Conservation (phyloP, 495 filamentous ascomycete species). For the Xylona heveae region DNA sequence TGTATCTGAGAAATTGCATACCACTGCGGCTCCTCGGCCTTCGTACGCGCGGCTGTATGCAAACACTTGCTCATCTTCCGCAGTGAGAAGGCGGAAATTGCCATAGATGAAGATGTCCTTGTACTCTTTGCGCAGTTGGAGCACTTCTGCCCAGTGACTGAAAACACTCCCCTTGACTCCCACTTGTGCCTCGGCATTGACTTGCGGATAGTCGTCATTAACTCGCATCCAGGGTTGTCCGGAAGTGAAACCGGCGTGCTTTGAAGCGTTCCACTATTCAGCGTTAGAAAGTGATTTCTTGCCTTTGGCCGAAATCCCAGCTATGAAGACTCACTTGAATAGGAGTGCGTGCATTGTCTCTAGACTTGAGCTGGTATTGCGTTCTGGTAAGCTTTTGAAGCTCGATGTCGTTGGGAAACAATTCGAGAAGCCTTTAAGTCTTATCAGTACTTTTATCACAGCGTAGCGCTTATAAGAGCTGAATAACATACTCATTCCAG, state of each 20-base stretch:
- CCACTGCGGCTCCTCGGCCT: conserved; percentile 23
- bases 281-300: too few species aligned
- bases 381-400: too few species aligned
- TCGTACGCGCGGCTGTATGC: conserved; percentile 23
- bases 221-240: conserved; percentile 46
- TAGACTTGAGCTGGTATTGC: conserved; percentile 28
- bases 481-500: conserved; percentile 28
- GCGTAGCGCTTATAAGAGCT: too few species aligned
- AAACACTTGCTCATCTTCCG: conserved; percentile 23
- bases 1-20: conserved; percentile 28
- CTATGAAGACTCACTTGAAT: too few species aligned
- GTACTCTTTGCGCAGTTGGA: conserved; percentile 30
- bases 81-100: conserved; percentile 27
- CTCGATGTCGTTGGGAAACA: too few species aligned
- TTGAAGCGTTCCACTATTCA: too few species aligned
- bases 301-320: too few species aligned
- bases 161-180: conserved; percentile 24
- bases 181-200: conserved; percentile 31
- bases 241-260: too few species aligned
- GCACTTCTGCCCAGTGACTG: conserved; percentile 28
- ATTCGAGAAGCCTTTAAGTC: too few species aligned
- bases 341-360: conserved; percentile 34
- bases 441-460: too few species aligned
- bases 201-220: conserved; percentile 26
- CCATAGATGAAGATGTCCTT: conserved; percentile 40